Percentiles rank a stretch among this genome's conserved stretches.
Conservation (phyloP, 192 early-diverging fungal species). For the Backusella liffmaniae region DNA sequence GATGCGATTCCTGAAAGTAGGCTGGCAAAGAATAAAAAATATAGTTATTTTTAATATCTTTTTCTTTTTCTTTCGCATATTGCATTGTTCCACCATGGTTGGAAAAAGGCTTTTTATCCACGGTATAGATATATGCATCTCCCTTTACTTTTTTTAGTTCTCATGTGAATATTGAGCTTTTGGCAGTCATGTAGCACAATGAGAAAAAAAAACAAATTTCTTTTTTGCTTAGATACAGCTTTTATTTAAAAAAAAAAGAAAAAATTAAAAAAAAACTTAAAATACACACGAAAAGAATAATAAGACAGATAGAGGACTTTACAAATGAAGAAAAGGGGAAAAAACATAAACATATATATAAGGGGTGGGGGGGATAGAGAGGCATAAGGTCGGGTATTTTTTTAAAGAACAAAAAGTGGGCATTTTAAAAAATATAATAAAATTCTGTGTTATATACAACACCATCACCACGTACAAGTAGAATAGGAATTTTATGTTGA, state of each 20-base stretch:
- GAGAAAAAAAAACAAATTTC: background rate
- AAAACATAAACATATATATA: background rate
- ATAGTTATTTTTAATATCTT: background rate
- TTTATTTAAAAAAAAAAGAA: background rate
- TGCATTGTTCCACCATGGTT: background rate
- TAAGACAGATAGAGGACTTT: background rate
- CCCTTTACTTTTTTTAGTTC: background rate
- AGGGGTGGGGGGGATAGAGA: background rate
- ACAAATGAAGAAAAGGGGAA: background rate
- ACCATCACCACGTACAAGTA: conserved; percentile 36
- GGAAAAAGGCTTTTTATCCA: background rate
- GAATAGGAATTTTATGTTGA: conserved; percentile 21
- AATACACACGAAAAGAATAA: background rate
- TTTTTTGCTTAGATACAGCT: background rate
- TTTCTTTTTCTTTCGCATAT: background rate
- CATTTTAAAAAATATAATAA: conserved; percentile 29
- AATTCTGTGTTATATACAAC: conserved; percentile 34
- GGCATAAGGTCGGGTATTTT: background rate
- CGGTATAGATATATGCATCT: background rate
- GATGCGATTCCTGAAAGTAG: background rate
- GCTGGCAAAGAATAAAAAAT: background rate
- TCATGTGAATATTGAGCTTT: background rate
- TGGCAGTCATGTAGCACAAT: background rate
- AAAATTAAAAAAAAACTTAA: background rate
- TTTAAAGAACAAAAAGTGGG: background rate